phyloP scores from a whole-genome alignment of 1,284 basidiomycete genomes.

The Cutaneotrichosporon sp. region DNA sequence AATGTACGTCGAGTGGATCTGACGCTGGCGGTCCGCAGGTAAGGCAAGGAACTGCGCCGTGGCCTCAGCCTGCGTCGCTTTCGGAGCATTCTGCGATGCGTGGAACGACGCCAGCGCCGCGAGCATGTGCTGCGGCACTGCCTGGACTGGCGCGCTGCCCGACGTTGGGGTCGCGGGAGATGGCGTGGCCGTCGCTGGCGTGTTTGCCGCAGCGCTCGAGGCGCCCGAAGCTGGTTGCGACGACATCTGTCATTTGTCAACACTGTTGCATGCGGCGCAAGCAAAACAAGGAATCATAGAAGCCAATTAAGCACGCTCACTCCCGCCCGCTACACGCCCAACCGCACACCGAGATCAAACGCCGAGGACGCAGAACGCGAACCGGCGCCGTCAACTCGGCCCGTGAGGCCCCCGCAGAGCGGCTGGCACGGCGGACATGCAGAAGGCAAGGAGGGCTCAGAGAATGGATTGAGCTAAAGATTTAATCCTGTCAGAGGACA shows the following conservation, averaged over 20 bases:
- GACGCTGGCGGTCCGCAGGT: constrained; percentile 17
- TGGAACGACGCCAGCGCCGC: constrained; percentile 8
- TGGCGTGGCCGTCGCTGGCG: background rate
- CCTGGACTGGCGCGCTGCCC: background rate
- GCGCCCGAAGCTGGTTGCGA: too few species aligned
- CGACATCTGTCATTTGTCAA: constrained; percentile 24
- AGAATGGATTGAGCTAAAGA: constrained; percentile 50
- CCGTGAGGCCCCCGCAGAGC: constrained; percentile 22
- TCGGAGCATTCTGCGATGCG: constrained; percentile 4
- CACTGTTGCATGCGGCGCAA: background rate
- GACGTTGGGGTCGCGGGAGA: background rate
- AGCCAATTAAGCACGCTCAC: constrained; percentile 42
- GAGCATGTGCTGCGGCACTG: constrained; percentile 1
- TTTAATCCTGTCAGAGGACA: constrained; percentile 41
- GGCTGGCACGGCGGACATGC: constrained; percentile 19
- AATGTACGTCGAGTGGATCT: constrained; percentile 14
- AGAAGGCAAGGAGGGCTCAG: constrained; percentile 30
- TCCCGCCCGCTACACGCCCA: constrained; percentile 20
- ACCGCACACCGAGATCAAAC: constrained; percentile 26
- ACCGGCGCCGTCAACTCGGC: constrained; percentile 15
- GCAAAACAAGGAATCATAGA: constrained; percentile 38
- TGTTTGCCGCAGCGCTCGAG: background rate
- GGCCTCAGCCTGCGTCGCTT: background rate
- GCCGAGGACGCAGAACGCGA: constrained; percentile 30
- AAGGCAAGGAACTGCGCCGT: constrained; percentile 5